Evolutionary conservation across 768 basidiomycete genomes (phyloP), one percentile per base, ranked within the genome.

Genomic region (Cubamyces lactineus): DNA sequence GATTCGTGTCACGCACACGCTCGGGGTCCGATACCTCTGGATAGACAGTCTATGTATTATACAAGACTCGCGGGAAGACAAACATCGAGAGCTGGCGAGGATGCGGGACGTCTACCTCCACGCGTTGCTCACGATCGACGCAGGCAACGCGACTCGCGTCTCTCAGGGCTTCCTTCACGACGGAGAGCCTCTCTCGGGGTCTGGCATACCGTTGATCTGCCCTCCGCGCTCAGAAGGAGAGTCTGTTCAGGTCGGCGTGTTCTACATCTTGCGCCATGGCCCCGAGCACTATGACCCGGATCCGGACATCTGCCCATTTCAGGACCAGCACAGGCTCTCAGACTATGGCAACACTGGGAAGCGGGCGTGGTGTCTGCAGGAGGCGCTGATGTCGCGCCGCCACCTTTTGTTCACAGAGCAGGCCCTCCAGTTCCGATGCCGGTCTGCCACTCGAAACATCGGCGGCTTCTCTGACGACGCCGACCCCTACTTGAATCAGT

Each of bases 41-140:
- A 30, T 28, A 1, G 57, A 59, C 39, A 38, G 28, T 19, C 26
- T 59, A 13, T 59, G 57, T 38, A 59, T 59, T n/a, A 41, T 59
- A 8, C 57, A 59, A 26, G 57, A 59, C 23, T 40, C 38, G 1
- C 13, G 21, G 6, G 48, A 38, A 11, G 57, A 59, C 57, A 34
- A 34, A 16, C 34, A 19, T 17, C 50, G 34, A 2, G 50, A 51
- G 19, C 16, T 51, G 2, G 34, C 7, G 30, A 16, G 34, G 2
- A 51, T 51, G 50, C 50, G 34, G 8, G 17, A 15, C 26, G 38
- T 57, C 0, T 57, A 57, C 34, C 30, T 43, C 23, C 17, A 57
- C 12, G 55, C 55, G 12, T 23, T 15, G 8, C 19, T 57, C 34
- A 57, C 55, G 9, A 57, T 51, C 7, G 38, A 34, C 50, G 50